Evolutionary conservation across 495 filamentous ascomycete genomes (phyloP), one percentile per base, ranked within the genome.

Genomic region (Acidiella bohemica): DNA sequence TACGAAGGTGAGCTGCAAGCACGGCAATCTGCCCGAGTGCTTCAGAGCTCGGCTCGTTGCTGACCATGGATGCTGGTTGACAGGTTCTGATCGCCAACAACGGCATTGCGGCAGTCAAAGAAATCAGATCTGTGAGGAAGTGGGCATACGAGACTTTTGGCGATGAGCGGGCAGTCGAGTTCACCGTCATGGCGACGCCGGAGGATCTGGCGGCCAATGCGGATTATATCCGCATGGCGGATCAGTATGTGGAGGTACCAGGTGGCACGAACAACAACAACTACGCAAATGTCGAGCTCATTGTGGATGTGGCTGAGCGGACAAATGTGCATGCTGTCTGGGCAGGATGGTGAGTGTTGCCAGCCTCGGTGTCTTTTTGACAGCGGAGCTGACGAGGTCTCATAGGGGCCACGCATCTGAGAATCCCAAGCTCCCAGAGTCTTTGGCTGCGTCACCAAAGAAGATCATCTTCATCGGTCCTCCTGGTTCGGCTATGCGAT

Each of bases 261-360:
- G 90, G 90, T 52, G 90, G 90, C 54, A 99, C 92, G 32, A 99
- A 99, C 67, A 99, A 99, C 71, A 95, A 99, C 76, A 99, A 99
- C 66, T 99, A 99, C 60, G 90, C 90, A 59, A 99, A 99, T 64
- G 90, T 99, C 32, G 90, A 99, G 67, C 69, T 99, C 53, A 96
- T 99, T 60, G 90, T 99, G 42, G 90, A 99, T 68, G 75, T 99
- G 58, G 90, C 90, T n/a, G 90, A 99, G 68, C 83, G 90, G 24
- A 95, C 94, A 84, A 75, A 81, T 46, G 90, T 96, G 31, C 90
- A 99, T 53, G 90, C 90, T 42, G 90, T 99, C 12, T 99, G 90
- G 90, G 90, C 90, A 50, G 90, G 90, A 73, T 99, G 90, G 84
- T 92, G 58, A 66, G 79, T 27, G 21, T 11, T 38, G n/a, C 24